phyloP scores from a whole-genome alignment of 495 filamentous ascomycete species.

The Lasiosphaeria miniovina region DNA sequence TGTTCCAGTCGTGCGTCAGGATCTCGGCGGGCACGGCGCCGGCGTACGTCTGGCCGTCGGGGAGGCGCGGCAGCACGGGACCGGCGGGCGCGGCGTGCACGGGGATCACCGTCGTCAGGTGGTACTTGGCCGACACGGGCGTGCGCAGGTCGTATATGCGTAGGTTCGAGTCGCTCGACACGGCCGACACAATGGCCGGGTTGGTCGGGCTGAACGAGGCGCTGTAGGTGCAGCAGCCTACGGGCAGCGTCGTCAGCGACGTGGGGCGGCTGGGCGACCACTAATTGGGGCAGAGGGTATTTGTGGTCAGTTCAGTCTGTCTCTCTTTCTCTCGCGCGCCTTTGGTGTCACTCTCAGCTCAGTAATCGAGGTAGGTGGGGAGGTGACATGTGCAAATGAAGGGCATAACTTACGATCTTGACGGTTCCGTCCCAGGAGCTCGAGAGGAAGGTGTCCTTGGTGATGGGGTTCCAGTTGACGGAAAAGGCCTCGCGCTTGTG shows the following conservation, averaged over 20 bases:
- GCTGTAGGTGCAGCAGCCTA: constrained; percentile 87
- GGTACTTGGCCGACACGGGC: constrained; percentile 75
- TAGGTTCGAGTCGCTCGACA: constrained; percentile 79
- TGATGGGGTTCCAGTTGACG: constrained; percentile 83
- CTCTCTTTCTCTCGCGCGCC: too few species aligned
- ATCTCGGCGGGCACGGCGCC: constrained; percentile 58
- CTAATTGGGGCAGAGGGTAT: constrained; percentile 23
- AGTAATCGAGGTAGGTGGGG: constrained; percentile 2
- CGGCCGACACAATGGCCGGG: constrained; percentile 73
- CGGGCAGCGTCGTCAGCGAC: constrained; percentile 79
- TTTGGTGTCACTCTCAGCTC: too few species aligned
- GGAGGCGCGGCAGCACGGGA: constrained; percentile 31
- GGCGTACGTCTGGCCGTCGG: constrained; percentile 31
- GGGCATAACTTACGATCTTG: constrained; percentile 59
- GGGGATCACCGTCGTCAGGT: constrained; percentile 71
- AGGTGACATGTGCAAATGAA: not conserved
- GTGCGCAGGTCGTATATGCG: constrained; percentile 88
- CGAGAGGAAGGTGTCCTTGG: constrained; percentile 86
- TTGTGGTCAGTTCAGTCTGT: not conserved
- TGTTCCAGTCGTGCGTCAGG: constrained; percentile 98
- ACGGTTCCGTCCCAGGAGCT: constrained; percentile 92
- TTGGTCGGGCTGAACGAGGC: constrained; percentile 77
- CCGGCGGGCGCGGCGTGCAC: constrained; percentile 59
- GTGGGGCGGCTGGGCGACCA: constrained; percentile 73
- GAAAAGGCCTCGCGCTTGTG: constrained; percentile 90